phyloP scores from a whole-genome alignment of 192 early-diverging fungal species.

The Lobosporangium transversale region DNA sequence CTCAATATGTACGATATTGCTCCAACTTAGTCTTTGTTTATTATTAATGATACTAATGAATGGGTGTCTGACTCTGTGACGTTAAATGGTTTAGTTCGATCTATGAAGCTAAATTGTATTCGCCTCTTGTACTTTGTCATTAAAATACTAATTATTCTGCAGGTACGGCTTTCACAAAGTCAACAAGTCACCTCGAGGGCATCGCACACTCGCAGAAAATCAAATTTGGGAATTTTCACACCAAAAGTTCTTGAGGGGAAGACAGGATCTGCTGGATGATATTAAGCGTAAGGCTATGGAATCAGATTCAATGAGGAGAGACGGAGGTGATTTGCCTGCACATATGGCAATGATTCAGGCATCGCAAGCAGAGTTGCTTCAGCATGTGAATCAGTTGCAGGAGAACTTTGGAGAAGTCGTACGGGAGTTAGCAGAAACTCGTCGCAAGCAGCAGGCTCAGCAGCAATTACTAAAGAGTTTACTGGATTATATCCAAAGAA shows the following conservation, averaged over 20 bases:
- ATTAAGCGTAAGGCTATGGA: slow-evolving; percentile 95
- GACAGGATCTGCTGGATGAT: slow-evolving; percentile 84
- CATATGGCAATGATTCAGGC: slow-evolving; percentile 84
- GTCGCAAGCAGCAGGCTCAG: slow-evolving; percentile 74
- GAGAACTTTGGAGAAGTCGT: slow-evolving; percentile 77
- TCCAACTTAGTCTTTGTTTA: no score
- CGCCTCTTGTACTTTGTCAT: no score
- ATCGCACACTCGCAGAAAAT: slow-evolving; percentile 86
- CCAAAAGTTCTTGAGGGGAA: slow-evolving; percentile 80
- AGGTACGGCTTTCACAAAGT: slow-evolving; percentile 92
- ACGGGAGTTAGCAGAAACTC: slow-evolving; percentile 78
- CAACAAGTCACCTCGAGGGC: slow-evolving; percentile 88
- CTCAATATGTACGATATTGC: slow-evolving; percentile 97
- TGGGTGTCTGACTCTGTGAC: no score
- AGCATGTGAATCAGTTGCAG: slow-evolving; percentile 78
- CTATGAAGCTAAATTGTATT: no score
- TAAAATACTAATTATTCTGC: neutral
- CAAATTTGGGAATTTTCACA: slow-evolving; percentile 94
- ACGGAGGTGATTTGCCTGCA: slow-evolving; percentile 78
- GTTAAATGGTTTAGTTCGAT: no score
- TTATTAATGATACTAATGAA: no score
- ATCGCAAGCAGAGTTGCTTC: slow-evolving; percentile 76
- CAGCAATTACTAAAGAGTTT: slow-evolving; percentile 74
- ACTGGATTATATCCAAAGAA: slow-evolving; percentile 65
- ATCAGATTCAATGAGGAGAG: slow-evolving; percentile 75